Evolutionary conservation across 331 rosid genomes (phyloP), one percentile per base, ranked within the genome.

Genomic region (Saraca asoca): DNA sequence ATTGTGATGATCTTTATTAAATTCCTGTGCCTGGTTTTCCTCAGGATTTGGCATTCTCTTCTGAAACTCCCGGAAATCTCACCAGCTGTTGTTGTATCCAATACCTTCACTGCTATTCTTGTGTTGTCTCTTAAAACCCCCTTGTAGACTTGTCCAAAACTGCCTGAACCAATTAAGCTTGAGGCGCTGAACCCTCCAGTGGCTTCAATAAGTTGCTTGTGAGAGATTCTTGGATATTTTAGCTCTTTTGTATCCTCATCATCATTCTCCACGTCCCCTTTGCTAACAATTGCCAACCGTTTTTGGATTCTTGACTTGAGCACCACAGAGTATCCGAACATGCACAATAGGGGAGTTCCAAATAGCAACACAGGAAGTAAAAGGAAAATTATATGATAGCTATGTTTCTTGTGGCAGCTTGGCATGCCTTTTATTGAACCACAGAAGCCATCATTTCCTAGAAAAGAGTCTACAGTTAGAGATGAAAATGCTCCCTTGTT

Each of bases 91-190:
- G 68, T 70, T 51, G 82, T 65, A 57, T 84, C 81, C 65, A 89
- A 50, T 7, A 89, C 95, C 75, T 93, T 93, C 38, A 93, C 96
- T 5, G 96, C 98, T 19, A 93, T 86, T 68, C 76, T 82, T 61
- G 90, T 78, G 24, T 82, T 85, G 69, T 93, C 96, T 31, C 3
- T 60, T 20, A 93, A 90, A 34, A 84, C 80, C 48, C 98, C 98
- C 78, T 84, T 88, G 68, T 93, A 89, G 51, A 93, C 98, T 0
- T 67, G 82, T 12, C 95, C 98, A n/a, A 93, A 93, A 62, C 58
- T 71, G 3, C 96, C 98, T 0, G 94, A 84, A 71, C 98, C 98
- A 7, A 93, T 85, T 61, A 87, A 54, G 60, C 78, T 81, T 5
- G 94, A 84, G 49, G 88, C 66, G 66, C 52, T 79, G 85, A 93